Evolutionary conservation across 345 rosid species (phyloP).

Genomic region (Gossypium arboreum): DNA sequence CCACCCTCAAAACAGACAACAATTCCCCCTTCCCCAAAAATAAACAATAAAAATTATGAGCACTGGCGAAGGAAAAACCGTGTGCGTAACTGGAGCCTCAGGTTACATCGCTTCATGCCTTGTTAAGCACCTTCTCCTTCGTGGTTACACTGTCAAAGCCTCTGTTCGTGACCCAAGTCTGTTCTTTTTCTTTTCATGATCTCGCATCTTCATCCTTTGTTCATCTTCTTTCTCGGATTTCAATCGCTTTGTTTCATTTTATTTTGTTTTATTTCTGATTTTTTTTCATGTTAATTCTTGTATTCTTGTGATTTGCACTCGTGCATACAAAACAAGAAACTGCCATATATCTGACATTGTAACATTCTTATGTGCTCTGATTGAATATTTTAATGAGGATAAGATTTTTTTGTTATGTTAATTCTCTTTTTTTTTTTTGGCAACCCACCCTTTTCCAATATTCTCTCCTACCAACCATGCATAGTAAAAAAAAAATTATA

Average conservation of each 20-base stretch:
- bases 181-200: constrained; percentile 13
- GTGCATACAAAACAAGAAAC: no score
- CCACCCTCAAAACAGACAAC: background rate
- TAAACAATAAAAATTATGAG: background rate
- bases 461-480: no score
- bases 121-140: constrained; percentile 44
- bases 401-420: no score
- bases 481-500: no score
- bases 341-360: background rate
- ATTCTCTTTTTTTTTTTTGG: no score
- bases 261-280: background rate
- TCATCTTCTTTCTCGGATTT: background rate
- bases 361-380: background rate
- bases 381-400: no score
- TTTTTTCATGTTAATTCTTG: no score
- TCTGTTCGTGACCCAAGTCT: constrained; percentile 45
- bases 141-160: constrained; percentile 46
- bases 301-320: no score
- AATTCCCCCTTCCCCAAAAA: background rate
- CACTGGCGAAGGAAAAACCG: constrained; percentile 27
- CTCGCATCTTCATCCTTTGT: background rate
- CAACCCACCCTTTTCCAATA: no score
- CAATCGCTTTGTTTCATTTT: background rate
- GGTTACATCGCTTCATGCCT: constrained; percentile 54
- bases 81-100: constrained; percentile 52